Base-by-base conservation (phyloP, 495 filamentous ascomycete genomes). In the Lasiosphaeria miniovina region DNA sequence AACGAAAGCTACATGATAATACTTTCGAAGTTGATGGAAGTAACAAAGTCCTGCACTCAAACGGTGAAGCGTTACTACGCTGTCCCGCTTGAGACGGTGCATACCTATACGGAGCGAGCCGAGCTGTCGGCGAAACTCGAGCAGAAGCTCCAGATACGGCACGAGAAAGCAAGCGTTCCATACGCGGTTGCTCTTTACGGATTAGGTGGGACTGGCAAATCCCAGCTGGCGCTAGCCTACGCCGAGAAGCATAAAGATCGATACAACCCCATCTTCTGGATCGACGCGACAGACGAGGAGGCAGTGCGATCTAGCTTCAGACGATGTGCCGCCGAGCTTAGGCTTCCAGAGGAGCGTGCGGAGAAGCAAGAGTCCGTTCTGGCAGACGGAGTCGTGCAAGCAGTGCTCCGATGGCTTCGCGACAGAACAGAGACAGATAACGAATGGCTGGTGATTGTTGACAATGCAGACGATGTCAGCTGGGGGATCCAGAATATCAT, bases 401-500 rank as follows among this genome's bases (percentile, higher is more conserved):
- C 52, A 61, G 31, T 77, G 81, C 56, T 78, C 78, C 46, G 58
- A 70, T 41, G 57, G 40, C 17, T 59, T 74, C 7, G 61, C 71
- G 33, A 54, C 81, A 58, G 66, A 5, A 74, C 75, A 54, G 59
- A 68, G 50, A 63, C 65, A 61, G 74, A 72, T 50, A 68, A 66
- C 45, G 51, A 35, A 49, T 79, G 74, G 75, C 35, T 80, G 4
- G 52, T 81, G 38, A 63, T 80, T 36, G 50, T 82, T 36, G 77
- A 82, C 60, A 83, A 80, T 58, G 72, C 70, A 34, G 78, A 82
- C 57, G 68, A 75, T 49, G 38, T 70, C 55, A 61, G 38, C 33
- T 67, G 61, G 59, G 65, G 67, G 49, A 50, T 70, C 50, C 55
- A 63, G 51, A 61, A 67, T 51, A 58, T 65, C 31, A 58, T 70